Percentiles rank a stretch among this genome's conserved stretches.
Conservation (phyloP, 352 stramenopile species). For the Phytophthora colocasiae region DNA sequence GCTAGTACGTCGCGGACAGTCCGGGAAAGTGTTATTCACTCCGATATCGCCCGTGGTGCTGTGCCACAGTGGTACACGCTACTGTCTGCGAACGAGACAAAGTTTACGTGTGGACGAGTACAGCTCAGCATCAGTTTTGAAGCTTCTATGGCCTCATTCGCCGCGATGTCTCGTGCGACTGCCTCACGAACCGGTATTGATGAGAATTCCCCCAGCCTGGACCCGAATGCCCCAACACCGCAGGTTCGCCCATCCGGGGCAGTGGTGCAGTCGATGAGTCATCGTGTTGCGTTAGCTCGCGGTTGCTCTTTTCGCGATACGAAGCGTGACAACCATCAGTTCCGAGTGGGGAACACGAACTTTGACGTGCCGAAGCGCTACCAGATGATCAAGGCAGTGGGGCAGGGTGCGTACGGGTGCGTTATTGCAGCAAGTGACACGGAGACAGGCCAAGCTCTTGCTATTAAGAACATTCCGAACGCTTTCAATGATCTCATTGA, state of each 20-base stretch:
- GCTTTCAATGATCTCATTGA: slow-evolving; percentile 92
- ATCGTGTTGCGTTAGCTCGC: slow-evolving; percentile 65
- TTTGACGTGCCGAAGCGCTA: slow-evolving; percentile 88
- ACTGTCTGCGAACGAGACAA: slow-evolving; percentile 82
- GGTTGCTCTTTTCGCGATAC: slow-evolving; percentile 87
- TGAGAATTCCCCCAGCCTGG: slow-evolving; percentile 50
- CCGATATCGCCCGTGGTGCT: slow-evolving; percentile 81
- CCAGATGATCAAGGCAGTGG: slow-evolving; percentile 91
- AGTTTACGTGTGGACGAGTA: slow-evolving; percentile 85
- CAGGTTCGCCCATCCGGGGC: slow-evolving; percentile 50
- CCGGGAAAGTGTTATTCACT: slow-evolving; percentile 84
- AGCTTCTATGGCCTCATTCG: slow-evolving; percentile 45
- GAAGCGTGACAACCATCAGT: slow-evolving; percentile 88
- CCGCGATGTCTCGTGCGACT: slow-evolving; percentile 40
- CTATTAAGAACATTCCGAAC: slow-evolving; percentile 97
- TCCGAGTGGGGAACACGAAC: slow-evolving; percentile 87
- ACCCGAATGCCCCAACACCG: slow-evolving; percentile 61
- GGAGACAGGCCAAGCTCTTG: slow-evolving; percentile 89
- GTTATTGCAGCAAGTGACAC: slow-evolving; percentile 91
- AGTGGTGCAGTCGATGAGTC: slow-evolving; percentile 59
- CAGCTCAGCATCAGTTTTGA: slow-evolving; percentile 91
- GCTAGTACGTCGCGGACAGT: slow-evolving; percentile 84
- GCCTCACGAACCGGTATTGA: slow-evolving; percentile 31
- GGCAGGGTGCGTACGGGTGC: slow-evolving; percentile 92
- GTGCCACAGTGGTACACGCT: slow-evolving; percentile 90